These are phyloP conservation scores for Ustilago loliicola DNA, from an alignment of 1,284 basidiomycete species.

Conservation along the genomic window DNA sequence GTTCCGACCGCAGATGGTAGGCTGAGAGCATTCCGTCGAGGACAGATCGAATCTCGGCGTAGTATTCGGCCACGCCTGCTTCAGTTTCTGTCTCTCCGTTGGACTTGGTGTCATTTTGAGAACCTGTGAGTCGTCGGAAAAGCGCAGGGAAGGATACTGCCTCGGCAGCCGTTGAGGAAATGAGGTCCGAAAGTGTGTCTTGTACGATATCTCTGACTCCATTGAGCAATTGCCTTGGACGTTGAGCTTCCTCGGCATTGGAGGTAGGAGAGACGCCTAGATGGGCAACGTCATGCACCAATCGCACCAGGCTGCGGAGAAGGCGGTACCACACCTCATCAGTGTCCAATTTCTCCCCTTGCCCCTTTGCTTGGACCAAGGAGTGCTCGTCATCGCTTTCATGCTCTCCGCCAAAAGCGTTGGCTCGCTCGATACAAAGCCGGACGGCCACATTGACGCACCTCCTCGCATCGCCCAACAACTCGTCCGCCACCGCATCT, in stretches of 20 bases:
- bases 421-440: slow-evolving; percentile 45
- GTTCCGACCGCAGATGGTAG: slow-evolving; percentile 89
- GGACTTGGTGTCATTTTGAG: slow-evolving; percentile 72
- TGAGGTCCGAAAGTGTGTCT: slow-evolving; percentile 84
- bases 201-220: slow-evolving; percentile 78
- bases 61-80: slow-evolving; percentile 71
- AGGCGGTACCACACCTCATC: slow-evolving; percentile 93
- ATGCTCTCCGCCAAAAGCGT: slow-evolving; percentile 34
- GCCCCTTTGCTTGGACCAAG: not conserved
- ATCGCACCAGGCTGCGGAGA: slow-evolving; percentile 82
- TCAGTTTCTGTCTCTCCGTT: slow-evolving; percentile 40
- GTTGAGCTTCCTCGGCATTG: not conserved
- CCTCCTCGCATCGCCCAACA: slow-evolving; percentile 33
- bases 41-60: slow-evolving; percentile 91
- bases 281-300: slow-evolving; percentile 75
- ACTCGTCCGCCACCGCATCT: slow-evolving; percentile 13
- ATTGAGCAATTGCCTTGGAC: slow-evolving; percentile 26
- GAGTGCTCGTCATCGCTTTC: slow-evolving; percentile 46
- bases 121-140: slow-evolving; percentile 83
- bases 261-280: not conserved
- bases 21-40: slow-evolving; percentile 93
- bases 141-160: slow-evolving; percentile 89
- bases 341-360: slow-evolving; percentile 71
- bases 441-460: slow-evolving; percentile 54
- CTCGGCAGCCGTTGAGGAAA: slow-evolving; percentile 85